These are phyloP conservation scores for Fragaria ananassa DNA, from an alignment of 306 rosid genomes.

Conservation along the genomic window DNA sequence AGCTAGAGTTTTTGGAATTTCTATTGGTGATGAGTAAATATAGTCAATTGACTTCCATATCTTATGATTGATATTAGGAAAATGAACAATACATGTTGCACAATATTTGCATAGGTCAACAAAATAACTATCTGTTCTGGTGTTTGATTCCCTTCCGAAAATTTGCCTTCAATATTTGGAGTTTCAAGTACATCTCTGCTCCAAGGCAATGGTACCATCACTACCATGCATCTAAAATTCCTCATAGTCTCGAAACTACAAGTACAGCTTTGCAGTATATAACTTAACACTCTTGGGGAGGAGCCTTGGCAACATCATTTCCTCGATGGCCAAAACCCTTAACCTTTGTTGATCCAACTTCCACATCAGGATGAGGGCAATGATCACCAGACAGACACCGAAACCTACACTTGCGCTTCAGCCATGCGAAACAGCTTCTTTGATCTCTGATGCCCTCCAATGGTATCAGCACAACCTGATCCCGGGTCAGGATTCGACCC, in stretches of 20 bases:
- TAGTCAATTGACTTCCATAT: not conserved
- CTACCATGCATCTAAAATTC: not conserved
- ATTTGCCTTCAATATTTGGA: not conserved
- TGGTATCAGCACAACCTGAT: constrained; percentile 37
- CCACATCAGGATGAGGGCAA: constrained; percentile 26
- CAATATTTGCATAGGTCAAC: too few species aligned
- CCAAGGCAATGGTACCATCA: not conserved
- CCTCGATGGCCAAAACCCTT: constrained; percentile 27
- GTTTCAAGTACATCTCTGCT: not conserved
- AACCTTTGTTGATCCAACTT: constrained; percentile 33
- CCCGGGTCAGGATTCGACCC: constrained; percentile 30
- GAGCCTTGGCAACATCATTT: constrained; percentile 23
- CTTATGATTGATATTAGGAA: not conserved
- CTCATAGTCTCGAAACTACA: not conserved
- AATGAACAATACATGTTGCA: not conserved
- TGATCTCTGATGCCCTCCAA: constrained; percentile 31
- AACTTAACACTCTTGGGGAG: constrained; percentile 16
- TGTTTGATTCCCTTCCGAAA: not conserved
- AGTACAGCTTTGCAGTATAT: not conserved
- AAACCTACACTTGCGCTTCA: constrained; percentile 33
- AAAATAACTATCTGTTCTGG: not conserved
- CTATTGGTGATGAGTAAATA: not conserved
- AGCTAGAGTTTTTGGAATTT: not conserved
- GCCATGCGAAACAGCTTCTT: constrained; percentile 39
- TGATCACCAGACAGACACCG: not conserved